Evolutionary conservation across 2,329 filamentous ascomycete species (phyloP).

Genomic region (Penicillium sp.): DNA sequence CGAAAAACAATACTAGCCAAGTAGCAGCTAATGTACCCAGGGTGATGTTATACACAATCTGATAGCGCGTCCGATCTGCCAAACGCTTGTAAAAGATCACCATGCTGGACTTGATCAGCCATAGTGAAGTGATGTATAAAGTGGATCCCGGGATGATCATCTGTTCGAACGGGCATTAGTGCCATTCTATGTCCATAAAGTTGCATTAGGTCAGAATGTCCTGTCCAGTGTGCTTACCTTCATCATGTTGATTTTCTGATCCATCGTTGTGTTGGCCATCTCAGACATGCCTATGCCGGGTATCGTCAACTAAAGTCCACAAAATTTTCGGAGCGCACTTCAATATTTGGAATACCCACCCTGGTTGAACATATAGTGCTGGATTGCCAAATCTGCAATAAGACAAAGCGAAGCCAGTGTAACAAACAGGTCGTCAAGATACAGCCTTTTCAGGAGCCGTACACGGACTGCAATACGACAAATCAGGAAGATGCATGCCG

Average conservation of each 20-base stretch:
- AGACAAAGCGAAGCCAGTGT: conserved; percentile 13
- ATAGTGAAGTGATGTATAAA: conserved; percentile 23
- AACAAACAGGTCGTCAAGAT: conserved; percentile 19
- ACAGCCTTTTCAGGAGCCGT: conserved; percentile 17
- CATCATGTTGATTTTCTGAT: conserved; percentile 18
- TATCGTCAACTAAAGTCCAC: background rate
- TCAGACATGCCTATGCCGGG: conserved; percentile 20
- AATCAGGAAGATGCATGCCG: conserved; percentile 16
- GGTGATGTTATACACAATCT: conserved; percentile 21
- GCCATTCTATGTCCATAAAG: background rate
- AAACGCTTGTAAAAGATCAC: conserved; percentile 26
- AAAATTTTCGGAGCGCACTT: background rate
- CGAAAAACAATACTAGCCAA: conserved; percentile 21
- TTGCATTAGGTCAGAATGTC: background rate
- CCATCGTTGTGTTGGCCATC: conserved; percentile 8
- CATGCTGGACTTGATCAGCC: conserved; percentile 24
- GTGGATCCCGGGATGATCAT: conserved; percentile 26
- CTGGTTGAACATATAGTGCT: conserved; percentile 23
- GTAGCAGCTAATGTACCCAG: conserved; percentile 16
- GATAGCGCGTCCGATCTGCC: conserved; percentile 21
- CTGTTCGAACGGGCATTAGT: conserved; percentile 7
- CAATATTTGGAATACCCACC: conserved; percentile 9
- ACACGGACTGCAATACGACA: conserved; percentile 17
- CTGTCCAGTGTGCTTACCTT: conserved; percentile 11
- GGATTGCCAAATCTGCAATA: conserved; percentile 20